These are phyloP conservation scores for Penicillium ochrochloron DNA, from an alignment of 495 filamentous ascomycete species.

Conservation along the genomic window DNA sequence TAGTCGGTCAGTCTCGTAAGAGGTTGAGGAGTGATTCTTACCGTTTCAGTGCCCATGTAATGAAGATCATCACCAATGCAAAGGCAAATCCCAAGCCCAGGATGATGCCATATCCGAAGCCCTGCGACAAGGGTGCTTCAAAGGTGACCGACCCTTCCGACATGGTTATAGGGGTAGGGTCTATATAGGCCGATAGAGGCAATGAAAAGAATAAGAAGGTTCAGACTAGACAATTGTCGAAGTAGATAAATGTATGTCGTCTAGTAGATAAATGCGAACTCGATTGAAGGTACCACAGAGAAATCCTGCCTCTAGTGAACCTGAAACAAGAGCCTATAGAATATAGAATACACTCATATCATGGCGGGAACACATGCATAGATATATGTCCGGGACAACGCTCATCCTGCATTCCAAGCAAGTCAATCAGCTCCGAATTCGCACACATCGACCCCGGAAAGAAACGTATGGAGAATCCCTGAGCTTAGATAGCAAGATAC, in stretches of 20 bases:
- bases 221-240: not conserved
- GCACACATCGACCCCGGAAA: conserved; percentile 17
- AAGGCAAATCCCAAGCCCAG: conserved; percentile 76
- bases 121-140: conserved; percentile 65
- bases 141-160: conserved; percentile 29
- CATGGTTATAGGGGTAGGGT: conserved; percentile 9
- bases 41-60: conserved; percentile 78
- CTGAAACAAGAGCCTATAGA: not conserved
- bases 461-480: conserved; percentile 1
- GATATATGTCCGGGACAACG: conserved; percentile 5
- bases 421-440: conserved; percentile 18
- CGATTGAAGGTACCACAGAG: conserved; percentile 11
- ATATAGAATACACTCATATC: not conserved
- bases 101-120: conserved; percentile 84
- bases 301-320: not conserved
- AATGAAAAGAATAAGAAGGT: not conserved
- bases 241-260: conserved; percentile 9
- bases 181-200: not conserved
- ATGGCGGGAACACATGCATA: not conserved
- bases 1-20: not conserved
- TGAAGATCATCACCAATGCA: conserved; percentile 79
- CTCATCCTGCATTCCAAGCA: not conserved
- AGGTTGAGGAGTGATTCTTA: conserved; percentile 21
- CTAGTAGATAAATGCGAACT: not conserved
- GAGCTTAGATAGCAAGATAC: conserved; percentile 32